These are phyloP conservation scores for Solanum appendiculatum DNA, from an alignment of 257 asterid genomes.

Conservation along the genomic window DNA sequence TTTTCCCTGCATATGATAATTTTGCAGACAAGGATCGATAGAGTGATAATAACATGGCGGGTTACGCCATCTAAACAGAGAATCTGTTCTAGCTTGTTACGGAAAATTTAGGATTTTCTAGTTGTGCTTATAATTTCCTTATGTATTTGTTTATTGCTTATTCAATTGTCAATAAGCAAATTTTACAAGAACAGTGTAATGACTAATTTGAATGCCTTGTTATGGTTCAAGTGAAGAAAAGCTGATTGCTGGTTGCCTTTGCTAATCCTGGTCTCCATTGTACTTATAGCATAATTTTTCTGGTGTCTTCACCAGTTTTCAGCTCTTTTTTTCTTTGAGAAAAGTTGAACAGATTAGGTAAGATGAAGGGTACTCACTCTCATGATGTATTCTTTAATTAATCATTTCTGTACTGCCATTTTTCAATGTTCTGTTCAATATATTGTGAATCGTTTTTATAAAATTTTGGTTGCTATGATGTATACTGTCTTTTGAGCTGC, in stretches of 20 bases:
- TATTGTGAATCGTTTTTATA: not conserved
- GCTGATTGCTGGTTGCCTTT: not conserved
- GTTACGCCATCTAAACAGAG: not conserved
- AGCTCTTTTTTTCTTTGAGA: not conserved
- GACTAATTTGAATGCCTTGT: not conserved
- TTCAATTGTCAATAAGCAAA: not conserved
- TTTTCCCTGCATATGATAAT: slow-evolving; percentile 19
- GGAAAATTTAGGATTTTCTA: not conserved
- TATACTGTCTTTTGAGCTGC: not conserved
- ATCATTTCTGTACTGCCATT: not conserved
- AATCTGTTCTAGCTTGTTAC: not conserved
- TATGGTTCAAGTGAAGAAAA: not conserved
- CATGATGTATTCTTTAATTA: not conserved
- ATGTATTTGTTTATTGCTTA: not conserved
- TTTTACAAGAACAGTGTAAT: not conserved
- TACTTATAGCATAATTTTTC: not conserved
- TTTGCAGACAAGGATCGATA: slow-evolving; percentile 35
- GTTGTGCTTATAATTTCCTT: not conserved
- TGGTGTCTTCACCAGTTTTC: not conserved
- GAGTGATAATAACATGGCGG: not conserved
- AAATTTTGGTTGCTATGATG: not conserved
- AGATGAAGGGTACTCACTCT: not conserved
- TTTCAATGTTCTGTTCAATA: too few species aligned
- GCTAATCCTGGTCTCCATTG: not conserved
- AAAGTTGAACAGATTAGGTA: not conserved